Conservation (phyloP, 1,139 yeast species). For the Blastobotrys malaysiensis region DNA sequence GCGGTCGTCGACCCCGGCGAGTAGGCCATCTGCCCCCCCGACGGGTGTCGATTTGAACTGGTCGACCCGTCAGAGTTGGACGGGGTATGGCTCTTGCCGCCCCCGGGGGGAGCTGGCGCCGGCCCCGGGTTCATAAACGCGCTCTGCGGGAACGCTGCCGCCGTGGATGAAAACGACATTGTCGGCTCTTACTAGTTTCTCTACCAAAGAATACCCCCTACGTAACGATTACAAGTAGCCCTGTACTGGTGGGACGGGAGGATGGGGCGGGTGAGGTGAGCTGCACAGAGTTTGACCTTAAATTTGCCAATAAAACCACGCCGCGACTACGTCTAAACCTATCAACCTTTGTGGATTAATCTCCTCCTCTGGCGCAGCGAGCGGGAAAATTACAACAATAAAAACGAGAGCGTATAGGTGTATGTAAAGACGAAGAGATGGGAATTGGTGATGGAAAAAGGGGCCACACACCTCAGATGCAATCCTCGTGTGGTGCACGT, state of each 20-base stretch:
- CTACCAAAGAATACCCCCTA: no score
- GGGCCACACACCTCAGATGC: background rate
- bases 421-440: background rate
- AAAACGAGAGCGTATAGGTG: background rate
- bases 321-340: background rate
- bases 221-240: no score
- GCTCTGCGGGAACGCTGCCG: constrained; percentile 29
- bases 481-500: constrained; percentile 1
- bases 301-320: background rate
- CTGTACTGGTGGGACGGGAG: no score
- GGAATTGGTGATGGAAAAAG: background rate
- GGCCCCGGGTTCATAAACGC: constrained; percentile 39
- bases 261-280: background rate
- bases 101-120: constrained; percentile 37
- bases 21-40: background rate
- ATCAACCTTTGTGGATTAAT: background rate
- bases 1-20: constrained; percentile 3
- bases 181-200: no score
- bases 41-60: constrained; percentile 1
- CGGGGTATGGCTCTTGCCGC: constrained; percentile 12
- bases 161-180: constrained; percentile 29
- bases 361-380: background rate
- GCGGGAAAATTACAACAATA: background rate
- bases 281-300: background rate
- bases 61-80: constrained; percentile 16